Conservation (phyloP, 805 yeast species). For the Saturnispora kantuleensis region DNA sequence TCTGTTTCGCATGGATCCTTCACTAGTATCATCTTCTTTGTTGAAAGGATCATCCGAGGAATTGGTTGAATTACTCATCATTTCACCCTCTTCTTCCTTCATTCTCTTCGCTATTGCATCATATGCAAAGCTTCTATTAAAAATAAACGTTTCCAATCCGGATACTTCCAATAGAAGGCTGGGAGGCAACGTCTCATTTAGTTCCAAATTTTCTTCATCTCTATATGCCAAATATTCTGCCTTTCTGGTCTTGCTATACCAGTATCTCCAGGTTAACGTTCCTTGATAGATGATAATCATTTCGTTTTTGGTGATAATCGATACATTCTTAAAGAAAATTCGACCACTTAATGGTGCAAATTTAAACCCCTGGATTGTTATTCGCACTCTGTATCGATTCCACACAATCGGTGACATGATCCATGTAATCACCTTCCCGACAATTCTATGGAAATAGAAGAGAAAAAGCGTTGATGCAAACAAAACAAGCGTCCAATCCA, state of each 20-base stretch:
- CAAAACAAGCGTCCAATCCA: conserved; percentile 69
- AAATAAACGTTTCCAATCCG: conserved; percentile 77
- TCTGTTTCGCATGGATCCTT: conserved; percentile 1
- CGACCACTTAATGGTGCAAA: conserved; percentile 79
- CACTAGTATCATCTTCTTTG: neutral
- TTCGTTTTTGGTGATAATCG: conserved; percentile 63
- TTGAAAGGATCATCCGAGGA: neutral
- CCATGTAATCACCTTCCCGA: conserved; percentile 51
- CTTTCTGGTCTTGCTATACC: conserved; percentile 48
- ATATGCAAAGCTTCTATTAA: conserved; percentile 72
- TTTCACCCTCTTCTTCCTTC: conserved; percentile 5
- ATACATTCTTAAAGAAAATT: conserved; percentile 63
- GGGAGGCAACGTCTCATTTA: conserved; percentile 44
- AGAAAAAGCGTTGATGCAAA: conserved; percentile 52
- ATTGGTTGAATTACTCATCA: neutral
- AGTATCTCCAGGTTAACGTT: conserved; percentile 81
- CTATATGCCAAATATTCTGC: conserved; percentile 26
- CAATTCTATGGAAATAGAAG: conserved; percentile 66
- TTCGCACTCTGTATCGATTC: conserved; percentile 46
- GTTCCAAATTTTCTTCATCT: conserved; percentile 16
- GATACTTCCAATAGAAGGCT: conserved; percentile 49
- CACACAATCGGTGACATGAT: conserved; percentile 48
- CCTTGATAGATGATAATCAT: conserved; percentile 64
- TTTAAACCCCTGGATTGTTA: conserved; percentile 65
- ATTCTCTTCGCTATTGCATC: conserved; percentile 27